Percentiles rank a stretch among this genome's conserved stretches.
Conservation (phyloP, 805 yeast genomes). For the Monosporozyma siamensis region DNA sequence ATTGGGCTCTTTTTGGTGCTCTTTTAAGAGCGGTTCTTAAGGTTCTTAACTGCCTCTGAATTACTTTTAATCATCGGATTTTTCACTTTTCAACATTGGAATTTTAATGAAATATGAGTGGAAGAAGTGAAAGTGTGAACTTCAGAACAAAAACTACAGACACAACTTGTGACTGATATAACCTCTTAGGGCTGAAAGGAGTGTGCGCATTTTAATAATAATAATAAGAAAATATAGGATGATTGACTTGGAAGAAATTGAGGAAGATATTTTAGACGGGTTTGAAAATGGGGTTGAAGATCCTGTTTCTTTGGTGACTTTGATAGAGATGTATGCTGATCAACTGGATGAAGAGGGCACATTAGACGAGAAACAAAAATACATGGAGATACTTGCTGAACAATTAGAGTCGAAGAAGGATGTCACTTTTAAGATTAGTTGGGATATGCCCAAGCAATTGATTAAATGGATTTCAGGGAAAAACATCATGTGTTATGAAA, state of each 20-base stretch:
- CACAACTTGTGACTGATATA: too few relatives aligned
- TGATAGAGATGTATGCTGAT: conserved; percentile 22
- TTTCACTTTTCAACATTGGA: too few relatives aligned
- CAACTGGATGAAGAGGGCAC: conserved; percentile 15
- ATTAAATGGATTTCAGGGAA: conserved; percentile 40
- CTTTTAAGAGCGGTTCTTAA: too few relatives aligned
- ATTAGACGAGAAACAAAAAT: conserved; percentile 37
- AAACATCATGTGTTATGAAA: conserved; percentile 29
- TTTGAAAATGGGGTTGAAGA: conserved; percentile 22
- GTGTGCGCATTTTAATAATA: too few relatives aligned
- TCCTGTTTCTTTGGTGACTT: conserved; percentile 23
- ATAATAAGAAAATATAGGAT: too few relatives aligned
- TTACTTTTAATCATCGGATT: too few relatives aligned
- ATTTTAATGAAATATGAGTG: too few relatives aligned
- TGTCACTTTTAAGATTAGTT: conserved; percentile 62
- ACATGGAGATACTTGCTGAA: conserved; percentile 39
- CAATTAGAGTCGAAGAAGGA: conserved; percentile 39
- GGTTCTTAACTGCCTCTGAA: too few relatives aligned
- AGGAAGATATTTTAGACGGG: conserved; percentile 15
- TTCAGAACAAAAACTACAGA: too few relatives aligned
- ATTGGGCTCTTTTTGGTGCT: conserved; percentile 7
- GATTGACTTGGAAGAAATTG: conserved; percentile 11
- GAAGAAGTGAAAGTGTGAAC: too few relatives aligned
- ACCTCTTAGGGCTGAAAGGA: too few relatives aligned
- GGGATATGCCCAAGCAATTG: conserved; percentile 80